Evolutionary conservation across 2,329 filamentous ascomycete genomes (phyloP).

Genomic region (Boeremia lycopersici): DNA sequence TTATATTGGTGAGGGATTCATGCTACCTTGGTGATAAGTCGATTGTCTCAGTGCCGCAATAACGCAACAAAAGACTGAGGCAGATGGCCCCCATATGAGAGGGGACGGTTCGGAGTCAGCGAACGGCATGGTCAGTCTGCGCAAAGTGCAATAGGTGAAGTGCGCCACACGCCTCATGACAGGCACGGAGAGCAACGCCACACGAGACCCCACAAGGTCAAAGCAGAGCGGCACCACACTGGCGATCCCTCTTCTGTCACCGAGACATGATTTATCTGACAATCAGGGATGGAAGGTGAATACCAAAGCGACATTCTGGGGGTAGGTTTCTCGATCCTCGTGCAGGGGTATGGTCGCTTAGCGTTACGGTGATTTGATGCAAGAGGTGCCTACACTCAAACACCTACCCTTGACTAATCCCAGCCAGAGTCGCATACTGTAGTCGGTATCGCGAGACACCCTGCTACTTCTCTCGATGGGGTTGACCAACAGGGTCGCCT

Average conservation of each 20-base stretch:
- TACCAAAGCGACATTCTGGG: background rate
- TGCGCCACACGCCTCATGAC: constrained; percentile 18
- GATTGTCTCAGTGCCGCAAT: constrained; percentile 21
- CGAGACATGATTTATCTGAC: constrained; percentile 11
- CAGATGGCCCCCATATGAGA: constrained; percentile 20
- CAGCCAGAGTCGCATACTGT: background rate
- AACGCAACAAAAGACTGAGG: constrained; percentile 15
- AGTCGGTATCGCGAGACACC: background rate
- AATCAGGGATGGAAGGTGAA: constrained; percentile 5
- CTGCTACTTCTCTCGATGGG: background rate
- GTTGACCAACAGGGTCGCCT: background rate
- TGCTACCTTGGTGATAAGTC: constrained; percentile 12
- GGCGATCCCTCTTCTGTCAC: constrained; percentile 8
- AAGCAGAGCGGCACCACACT: constrained; percentile 12
- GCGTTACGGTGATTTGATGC: constrained; percentile 16
- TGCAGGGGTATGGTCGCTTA: constrained; percentile 16
- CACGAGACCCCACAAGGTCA: constrained; percentile 15
- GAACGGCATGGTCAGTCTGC: constrained; percentile 16
- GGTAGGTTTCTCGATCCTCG: background rate
- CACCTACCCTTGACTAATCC: background rate
- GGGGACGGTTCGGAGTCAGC: constrained; percentile 16
- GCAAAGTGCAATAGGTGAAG: constrained; percentile 12
- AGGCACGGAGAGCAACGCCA: constrained; percentile 17
- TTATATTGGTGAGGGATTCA: constrained; percentile 17
- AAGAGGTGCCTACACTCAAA: constrained; percentile 10